Base-by-base conservation (phyloP, 2,329 filamentous ascomycete species). In the Coleophoma eucalyptorum region DNA sequence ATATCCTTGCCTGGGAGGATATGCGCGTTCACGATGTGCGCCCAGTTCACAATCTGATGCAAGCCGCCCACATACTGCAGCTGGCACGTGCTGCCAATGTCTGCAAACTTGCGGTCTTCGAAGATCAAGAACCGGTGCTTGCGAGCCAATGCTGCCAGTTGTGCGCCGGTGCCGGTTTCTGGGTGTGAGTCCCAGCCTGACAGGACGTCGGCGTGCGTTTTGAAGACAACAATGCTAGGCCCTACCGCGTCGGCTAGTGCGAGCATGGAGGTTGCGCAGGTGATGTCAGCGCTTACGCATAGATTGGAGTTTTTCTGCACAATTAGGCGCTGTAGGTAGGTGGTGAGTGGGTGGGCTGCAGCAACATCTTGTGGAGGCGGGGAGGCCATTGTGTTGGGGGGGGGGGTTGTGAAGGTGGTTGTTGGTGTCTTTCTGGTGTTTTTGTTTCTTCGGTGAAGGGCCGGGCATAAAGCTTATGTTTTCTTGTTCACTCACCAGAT, bases 41-140 rank as follows among this genome's bases (percentile, higher is more conserved):
- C 81, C 82, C 82, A 85, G 58, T 89, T 83, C 50, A 88, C 85
- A 66, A 90, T 88, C 61, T 83, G 79, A 15, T 87, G 80, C 2
- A 83, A 80, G 55, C 87, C 87, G 38, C 78, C 80, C 46, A 82
- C 84, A 72, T 90, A 90, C 68, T 90, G 87, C 72, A 87, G 77
- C 71, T 90, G 86, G 18, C 90, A 86, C 8, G 87, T 90, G 69
- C 86, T 88, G 62, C 87, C 87, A 65, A 90, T 90, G 63, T 90
- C 87, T 63, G 87, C 85, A 69, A 89, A 90, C 65, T 90, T 90
- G 66, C 87, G 84, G 68, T 90, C 87, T 67, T 90, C 87, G 63
- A 90, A 90, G 60, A 90, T 86, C 56, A 90, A 78, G 65, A 84
- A 84, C 44, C 80, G 80, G 59, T 84, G 80, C 61, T 79, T 81